Evolutionary conservation across 2,329 filamentous ascomycete species (phyloP).

Genomic region (Colletotrichum orbiculare): DNA sequence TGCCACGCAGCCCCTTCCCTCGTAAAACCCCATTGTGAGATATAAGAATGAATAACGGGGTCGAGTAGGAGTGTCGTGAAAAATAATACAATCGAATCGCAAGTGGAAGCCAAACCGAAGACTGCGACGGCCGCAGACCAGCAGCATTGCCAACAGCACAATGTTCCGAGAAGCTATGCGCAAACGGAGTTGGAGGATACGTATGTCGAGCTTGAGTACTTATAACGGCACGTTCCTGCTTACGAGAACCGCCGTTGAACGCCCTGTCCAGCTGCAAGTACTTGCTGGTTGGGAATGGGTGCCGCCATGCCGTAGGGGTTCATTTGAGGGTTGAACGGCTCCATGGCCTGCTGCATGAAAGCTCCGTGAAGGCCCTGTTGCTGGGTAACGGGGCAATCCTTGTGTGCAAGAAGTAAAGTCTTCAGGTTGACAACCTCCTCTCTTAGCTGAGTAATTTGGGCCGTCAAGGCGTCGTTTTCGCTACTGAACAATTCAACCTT

Average conservation of each 20-base stretch:
- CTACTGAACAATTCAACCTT: conserved; percentile 94
- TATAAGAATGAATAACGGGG: conserved; percentile 18
- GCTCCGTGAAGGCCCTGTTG: conserved; percentile 77
- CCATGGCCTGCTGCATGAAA: conserved; percentile 67
- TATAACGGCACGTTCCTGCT: background rate
- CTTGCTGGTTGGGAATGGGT: conserved; percentile 62
- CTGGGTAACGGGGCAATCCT: conserved; percentile 93
- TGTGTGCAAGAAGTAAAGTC: conserved; percentile 91
- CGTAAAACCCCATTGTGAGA: background rate
- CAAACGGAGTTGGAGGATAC: too few species aligned
- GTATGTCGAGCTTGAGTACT: too few species aligned
- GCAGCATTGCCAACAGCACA: too few species aligned
- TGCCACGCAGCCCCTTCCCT: conserved; percentile 21
- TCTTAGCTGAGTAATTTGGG: conserved; percentile 84
- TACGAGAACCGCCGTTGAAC: conserved; percentile 69
- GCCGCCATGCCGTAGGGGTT: conserved; percentile 70
- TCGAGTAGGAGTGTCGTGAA: conserved; percentile 27
- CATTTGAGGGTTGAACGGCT: conserved; percentile 66
- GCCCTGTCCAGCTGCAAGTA: conserved; percentile 65
- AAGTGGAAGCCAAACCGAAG: conserved; percentile 6
- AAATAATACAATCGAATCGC: conserved; percentile 31
- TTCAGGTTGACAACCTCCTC: conserved; percentile 97
- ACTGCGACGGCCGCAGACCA: background rate
- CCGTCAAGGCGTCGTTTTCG: conserved; percentile 89
- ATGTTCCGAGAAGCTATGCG: too few species aligned